Evolutionary conservation across 768 basidiomycete species (phyloP).

Genomic region (Hygrocybe coccinea): DNA sequence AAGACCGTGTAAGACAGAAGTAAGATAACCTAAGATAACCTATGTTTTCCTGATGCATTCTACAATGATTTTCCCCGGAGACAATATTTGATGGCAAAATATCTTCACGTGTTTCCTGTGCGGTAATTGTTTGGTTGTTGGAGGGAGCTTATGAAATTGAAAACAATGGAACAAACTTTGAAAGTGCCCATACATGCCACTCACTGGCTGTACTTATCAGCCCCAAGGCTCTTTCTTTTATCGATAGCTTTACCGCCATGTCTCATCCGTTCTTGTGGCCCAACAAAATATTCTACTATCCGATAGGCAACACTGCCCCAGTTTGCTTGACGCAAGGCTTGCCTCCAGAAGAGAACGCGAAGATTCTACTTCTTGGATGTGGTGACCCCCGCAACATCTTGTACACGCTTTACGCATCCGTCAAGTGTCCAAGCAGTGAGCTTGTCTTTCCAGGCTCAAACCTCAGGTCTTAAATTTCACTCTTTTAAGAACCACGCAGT

Average conservation of each 20-base stretch:
- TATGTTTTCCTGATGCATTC: too few species aligned
- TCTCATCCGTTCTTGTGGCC: slow-evolving; percentile 43
- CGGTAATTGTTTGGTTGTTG: too few species aligned
- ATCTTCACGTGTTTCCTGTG: too few species aligned
- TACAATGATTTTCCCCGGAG: too few species aligned
- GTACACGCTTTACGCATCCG: slow-evolving; percentile 41
- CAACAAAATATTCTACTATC: slow-evolving; percentile 48
- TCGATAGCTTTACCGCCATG: slow-evolving; percentile 26
- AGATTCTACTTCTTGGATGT: slow-evolving; percentile 52
- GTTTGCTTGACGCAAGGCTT: slow-evolving; percentile 45
- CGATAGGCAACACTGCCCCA: slow-evolving; percentile 56
- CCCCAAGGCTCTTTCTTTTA: too few species aligned
- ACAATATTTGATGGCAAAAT: too few species aligned
- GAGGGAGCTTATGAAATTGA: too few species aligned
- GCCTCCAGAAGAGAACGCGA: slow-evolving; percentile 42
- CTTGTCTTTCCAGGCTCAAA: background rate
- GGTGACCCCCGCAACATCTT: slow-evolving; percentile 54
- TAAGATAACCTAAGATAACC: too few species aligned
- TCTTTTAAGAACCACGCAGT: slow-evolving; percentile 20
- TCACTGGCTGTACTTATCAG: too few species aligned
- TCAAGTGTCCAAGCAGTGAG: slow-evolving; percentile 5
- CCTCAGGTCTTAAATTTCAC: background rate
- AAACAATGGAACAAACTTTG: too few species aligned
- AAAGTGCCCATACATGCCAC: too few species aligned
- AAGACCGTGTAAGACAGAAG: too few species aligned